These are phyloP conservation scores for Blastobotrys attinorum DNA, from an alignment of 805 yeast genomes.

Conservation along the genomic window DNA sequence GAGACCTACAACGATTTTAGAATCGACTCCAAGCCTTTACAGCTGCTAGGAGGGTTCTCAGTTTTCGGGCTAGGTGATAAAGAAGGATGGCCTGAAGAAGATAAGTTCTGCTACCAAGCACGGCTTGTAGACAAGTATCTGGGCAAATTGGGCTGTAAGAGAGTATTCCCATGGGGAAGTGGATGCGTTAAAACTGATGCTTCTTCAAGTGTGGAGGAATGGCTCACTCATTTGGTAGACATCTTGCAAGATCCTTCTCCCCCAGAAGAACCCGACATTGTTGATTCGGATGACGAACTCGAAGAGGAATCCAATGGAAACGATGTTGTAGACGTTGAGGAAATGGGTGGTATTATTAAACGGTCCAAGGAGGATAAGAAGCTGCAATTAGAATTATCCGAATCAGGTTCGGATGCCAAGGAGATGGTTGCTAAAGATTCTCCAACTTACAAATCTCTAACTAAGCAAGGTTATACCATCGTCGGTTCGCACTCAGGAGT, in stretches of 20 bases:
- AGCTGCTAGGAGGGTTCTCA: slow-evolving; percentile 64
- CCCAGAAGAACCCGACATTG: slow-evolving; percentile 53
- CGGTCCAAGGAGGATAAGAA: slow-evolving; percentile 19
- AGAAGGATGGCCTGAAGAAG: slow-evolving; percentile 65
- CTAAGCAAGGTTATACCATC: slow-evolving; percentile 88
- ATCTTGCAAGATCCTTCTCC: slow-evolving; percentile 56
- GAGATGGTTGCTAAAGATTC: slow-evolving; percentile 87
- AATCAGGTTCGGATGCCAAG: slow-evolving; percentile 34
- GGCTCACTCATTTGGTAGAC: slow-evolving; percentile 54
- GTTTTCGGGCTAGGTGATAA: slow-evolving; percentile 84
- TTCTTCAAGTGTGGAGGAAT: slow-evolving; percentile 52
- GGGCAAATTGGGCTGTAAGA: slow-evolving; percentile 77
- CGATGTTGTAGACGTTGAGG: slow-evolving; percentile 75
- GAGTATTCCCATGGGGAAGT: slow-evolving; percentile 76
- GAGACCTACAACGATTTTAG: slow-evolving; percentile 83
- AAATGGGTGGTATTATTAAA: slow-evolving; percentile 59
- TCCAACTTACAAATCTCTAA: slow-evolving; percentile 79
- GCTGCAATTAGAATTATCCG: too few species aligned
- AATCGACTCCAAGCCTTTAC: slow-evolving; percentile 72
- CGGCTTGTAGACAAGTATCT: slow-evolving; percentile 62
- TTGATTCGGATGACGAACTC: slow-evolving; percentile 48
- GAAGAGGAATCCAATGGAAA: slow-evolving; percentile 30
- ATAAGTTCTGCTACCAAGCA: slow-evolving; percentile 83
- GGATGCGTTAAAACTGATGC: slow-evolving; percentile 61
- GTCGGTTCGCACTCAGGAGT: slow-evolving; percentile 95